These are phyloP conservation scores for Haplographium delicatum DNA, from an alignment of 495 filamentous ascomycete species.

Conservation along the genomic window DNA sequence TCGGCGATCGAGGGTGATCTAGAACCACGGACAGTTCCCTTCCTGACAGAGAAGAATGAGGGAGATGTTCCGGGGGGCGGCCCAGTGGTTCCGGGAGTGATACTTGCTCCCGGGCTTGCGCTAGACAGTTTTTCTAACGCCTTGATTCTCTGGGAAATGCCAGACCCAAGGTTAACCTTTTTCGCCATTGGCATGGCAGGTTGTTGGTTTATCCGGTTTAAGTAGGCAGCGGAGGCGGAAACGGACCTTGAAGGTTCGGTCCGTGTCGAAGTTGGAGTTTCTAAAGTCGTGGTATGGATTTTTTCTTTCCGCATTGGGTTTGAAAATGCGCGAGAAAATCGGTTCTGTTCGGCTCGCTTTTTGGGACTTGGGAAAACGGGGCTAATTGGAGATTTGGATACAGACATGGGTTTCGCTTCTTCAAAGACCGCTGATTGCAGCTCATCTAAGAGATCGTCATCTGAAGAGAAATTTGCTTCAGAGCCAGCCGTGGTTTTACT, in stretches of 20 bases:
- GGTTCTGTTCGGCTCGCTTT: slow-evolving; percentile 30
- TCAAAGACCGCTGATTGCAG: slow-evolving; percentile 75
- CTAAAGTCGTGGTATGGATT: slow-evolving; percentile 15
- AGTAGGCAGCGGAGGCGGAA: slow-evolving; percentile 39
- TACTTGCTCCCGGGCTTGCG: slow-evolving; percentile 19
- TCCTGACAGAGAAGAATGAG: slow-evolving; percentile 48
- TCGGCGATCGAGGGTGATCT: slow-evolving; percentile 43
- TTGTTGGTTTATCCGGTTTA: slow-evolving; percentile 44
- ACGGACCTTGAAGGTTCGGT: slow-evolving; percentile 38
- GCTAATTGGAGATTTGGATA: slow-evolving; percentile 79
- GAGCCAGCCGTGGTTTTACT: slow-evolving; percentile 51
- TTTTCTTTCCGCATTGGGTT: slow-evolving; percentile 34
- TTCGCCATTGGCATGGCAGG: slow-evolving; percentile 50
- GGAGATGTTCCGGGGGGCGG: slow-evolving; percentile 13
- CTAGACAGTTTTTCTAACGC: slow-evolving; percentile 72
- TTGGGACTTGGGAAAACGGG: slow-evolving; percentile 51
- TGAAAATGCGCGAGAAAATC: slow-evolving; percentile 47
- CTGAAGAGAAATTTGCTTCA: slow-evolving; percentile 64
- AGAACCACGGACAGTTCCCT: slow-evolving; percentile 36
- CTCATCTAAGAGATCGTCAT: slow-evolving; percentile 89
- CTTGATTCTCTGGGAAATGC: slow-evolving; percentile 86
- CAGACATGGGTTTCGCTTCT: slow-evolving; percentile 75
- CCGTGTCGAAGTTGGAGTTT: slow-evolving; percentile 2
- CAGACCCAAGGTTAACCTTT: slow-evolving; percentile 77
- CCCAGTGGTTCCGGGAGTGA: slow-evolving; percentile 31